Conservation (phyloP, 1,284 basidiomycete species). For the Sporisorium exsertum region DNA sequence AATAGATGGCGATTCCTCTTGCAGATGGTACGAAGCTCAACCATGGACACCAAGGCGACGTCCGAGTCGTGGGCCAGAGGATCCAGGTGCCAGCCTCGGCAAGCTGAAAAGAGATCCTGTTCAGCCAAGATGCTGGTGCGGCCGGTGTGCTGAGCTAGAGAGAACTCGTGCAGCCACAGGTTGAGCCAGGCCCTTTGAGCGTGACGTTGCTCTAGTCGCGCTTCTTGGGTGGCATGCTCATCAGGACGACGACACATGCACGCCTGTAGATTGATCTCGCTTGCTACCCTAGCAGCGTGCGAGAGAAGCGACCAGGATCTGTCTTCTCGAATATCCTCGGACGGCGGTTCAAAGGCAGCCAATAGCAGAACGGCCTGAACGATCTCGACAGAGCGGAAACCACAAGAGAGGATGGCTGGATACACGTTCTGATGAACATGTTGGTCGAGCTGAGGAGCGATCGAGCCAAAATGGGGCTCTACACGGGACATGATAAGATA, state of each 20-base stretch:
- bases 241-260: neutral
- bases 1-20: constrained; percentile 5
- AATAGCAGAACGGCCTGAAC: constrained; percentile 16
- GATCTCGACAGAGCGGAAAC: constrained; percentile 15
- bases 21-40: constrained; percentile 13
- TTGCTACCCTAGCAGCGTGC: constrained; percentile 7
- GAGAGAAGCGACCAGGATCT: constrained; percentile 3
- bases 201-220: neutral
- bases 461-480: neutral
- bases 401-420: constrained; percentile 2
- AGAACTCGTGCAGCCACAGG: constrained; percentile 17
- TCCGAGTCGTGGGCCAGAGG: constrained; percentile 5
- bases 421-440: constrained; percentile 10
- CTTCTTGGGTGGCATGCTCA: no score
- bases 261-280: constrained; percentile 14
- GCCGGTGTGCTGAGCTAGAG: constrained; percentile 18
- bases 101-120: constrained; percentile 2
- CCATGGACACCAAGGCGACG: constrained; percentile 13
- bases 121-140: constrained; percentile 4
- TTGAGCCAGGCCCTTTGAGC: constrained; percentile 16
- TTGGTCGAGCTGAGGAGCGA: neutral
- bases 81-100: constrained; percentile 4
- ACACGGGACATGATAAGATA: constrained; percentile 9
- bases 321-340: constrained; percentile 15
- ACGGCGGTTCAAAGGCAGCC: constrained; percentile 17